Evolutionary conservation across 129 eudicot genomes (phyloP), one percentile per base, ranked within the genome.

Genomic region (Flaveria brownii): DNA sequence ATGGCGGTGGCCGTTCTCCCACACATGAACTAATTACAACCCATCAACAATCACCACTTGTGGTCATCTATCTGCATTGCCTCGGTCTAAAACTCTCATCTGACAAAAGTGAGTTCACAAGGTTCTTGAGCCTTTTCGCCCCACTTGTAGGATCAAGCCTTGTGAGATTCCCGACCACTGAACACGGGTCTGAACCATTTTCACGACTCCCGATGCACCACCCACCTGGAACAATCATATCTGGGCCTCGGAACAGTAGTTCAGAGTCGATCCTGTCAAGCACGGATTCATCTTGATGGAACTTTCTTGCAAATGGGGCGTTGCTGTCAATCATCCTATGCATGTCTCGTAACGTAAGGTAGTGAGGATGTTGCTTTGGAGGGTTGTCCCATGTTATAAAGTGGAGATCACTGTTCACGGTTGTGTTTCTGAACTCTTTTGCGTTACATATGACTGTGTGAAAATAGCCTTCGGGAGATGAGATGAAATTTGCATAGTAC

Each of bases 391-490:
- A 90, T 1, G 93, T 46, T 25, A 90, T 90, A 69, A 78, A 90
- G 77, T 90, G 96, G 54, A 90, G 89, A 68, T 90, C 96, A 49
- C 56, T 70, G 80, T 85, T 87, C n/a, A 90, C 81, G 0, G 93
- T 85, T 14, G 93, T 87, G 69, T 85, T 84, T 4, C 76, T 39
- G 61, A 87, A 90, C 33, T 87, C 89, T 9, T 72, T 80, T 17
- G 89, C 77, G 14, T 90, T 90, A 30, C 96, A 90, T 42, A 88
- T 26, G 4, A 90, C 92, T 0, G 96, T 90, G 59, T 90, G 96
- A 72, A 90, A 90, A 72, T 90, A 90, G 70, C 96, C 88, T 73
- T 90, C 96, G 0, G 96, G 96, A 59, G 96, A 90, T 0, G 96
- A 90, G 14, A 90, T 47, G 71, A 90, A 90, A 71, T 90, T 90